Evolutionary conservation across 176 grass and related monocot genomes (phyloP).

Genomic region (Pontederia crassipes): DNA sequence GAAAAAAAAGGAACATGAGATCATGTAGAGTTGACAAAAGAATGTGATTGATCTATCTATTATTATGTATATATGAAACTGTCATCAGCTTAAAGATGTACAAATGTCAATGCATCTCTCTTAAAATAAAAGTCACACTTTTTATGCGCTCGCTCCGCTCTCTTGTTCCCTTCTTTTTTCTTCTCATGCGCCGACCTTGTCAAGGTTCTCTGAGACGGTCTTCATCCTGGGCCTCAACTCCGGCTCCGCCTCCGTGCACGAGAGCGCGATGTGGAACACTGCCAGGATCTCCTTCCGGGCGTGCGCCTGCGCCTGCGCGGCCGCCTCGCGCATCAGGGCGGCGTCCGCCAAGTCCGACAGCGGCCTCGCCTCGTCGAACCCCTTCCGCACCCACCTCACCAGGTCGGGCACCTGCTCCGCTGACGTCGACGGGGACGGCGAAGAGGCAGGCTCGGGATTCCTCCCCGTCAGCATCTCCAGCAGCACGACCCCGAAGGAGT

Average conservation of each 20-base stretch:
- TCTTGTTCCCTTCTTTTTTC: not conserved
- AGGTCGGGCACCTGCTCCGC: constrained; percentile 58
- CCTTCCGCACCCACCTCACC: constrained; percentile 60
- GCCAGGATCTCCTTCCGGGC: constrained; percentile 74
- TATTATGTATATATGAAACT: too few species aligned
- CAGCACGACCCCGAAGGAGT: constrained; percentile 60
- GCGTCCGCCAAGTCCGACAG: constrained; percentile 57
- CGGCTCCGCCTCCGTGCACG: constrained; percentile 37
- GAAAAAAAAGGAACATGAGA: too few species aligned
- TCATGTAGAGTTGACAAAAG: too few species aligned
- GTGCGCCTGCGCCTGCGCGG: not conserved
- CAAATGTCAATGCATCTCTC: too few species aligned
- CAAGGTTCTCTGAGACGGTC: constrained; percentile 53
- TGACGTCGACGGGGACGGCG: constrained; percentile 22
- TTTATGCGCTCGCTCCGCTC: too few species aligned
- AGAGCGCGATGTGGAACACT: constrained; percentile 59
- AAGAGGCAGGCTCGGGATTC: constrained; percentile 32
- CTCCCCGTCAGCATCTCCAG: constrained; percentile 65
- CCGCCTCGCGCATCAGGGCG: constrained; percentile 26
- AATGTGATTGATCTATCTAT: too few species aligned
- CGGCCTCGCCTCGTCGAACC: constrained; percentile 45
- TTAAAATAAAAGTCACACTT: too few species aligned
- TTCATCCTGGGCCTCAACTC: constrained; percentile 81
- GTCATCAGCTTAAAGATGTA: too few species aligned
- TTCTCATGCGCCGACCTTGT: constrained; percentile 40